A percentile compares a stretch with the other conserved stretches of the same genome.
phyloP scores from a whole-genome alignment of 2,329 filamentous ascomycete genomes.

The Cytospora schulzeri region DNA sequence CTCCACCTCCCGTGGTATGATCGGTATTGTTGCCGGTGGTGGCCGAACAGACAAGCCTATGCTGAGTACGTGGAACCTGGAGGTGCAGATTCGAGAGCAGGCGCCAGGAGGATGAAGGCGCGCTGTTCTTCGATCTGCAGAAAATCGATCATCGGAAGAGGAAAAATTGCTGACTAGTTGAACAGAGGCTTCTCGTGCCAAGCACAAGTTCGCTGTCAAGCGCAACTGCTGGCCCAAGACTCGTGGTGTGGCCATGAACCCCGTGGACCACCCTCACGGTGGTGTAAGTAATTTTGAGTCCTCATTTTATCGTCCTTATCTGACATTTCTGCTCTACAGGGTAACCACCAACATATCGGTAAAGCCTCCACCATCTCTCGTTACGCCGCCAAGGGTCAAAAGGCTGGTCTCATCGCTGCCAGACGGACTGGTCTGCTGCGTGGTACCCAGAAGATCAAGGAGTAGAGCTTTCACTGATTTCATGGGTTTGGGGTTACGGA shows the following conservation, averaged over 20 bases:
- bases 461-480: constrained; percentile 68
- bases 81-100: constrained; percentile 27
- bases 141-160: no score
- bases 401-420: constrained; percentile 99
- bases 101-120: constrained; percentile 10
- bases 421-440: constrained; percentile 99
- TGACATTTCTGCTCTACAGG: constrained; percentile 55
- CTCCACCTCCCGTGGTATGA: constrained; percentile 93
- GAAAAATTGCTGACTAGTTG: constrained; percentile 42
- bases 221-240: constrained; percentile 99
- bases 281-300: constrained; percentile 59
- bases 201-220: constrained; percentile 99
- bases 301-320: constrained; percentile 31
- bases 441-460: constrained; percentile 99
- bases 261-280: constrained; percentile 98
- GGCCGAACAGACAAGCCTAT: constrained; percentile 99
- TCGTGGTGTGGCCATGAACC: constrained; percentile 99
- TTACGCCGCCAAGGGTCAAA: constrained; percentile 97
- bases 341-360: constrained; percentile 99
- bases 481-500: constrained; percentile 67
- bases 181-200: constrained; percentile 95
- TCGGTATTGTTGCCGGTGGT: constrained; percentile 98
- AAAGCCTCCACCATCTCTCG: constrained; percentile 99
- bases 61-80: constrained; percentile 66
- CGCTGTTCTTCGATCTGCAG: neutral